These are phyloP conservation scores for Lignosus rhinocerotis DNA, from an alignment of 1,284 basidiomycete genomes.

Conservation along the genomic window DNA sequence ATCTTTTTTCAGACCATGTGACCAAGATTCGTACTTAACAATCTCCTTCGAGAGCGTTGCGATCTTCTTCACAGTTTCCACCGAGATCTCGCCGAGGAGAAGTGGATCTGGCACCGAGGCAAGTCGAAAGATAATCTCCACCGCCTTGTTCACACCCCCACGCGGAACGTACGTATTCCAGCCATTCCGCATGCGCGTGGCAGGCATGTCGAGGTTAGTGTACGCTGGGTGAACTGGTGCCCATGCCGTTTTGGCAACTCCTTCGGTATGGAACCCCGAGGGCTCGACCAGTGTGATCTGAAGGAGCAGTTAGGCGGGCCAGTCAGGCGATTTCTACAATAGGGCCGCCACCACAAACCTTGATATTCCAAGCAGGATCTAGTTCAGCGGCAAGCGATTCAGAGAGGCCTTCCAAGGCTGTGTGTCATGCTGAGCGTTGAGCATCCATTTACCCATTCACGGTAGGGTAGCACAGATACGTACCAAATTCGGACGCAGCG, in stretches of 20 bases:
- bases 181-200: background rate
- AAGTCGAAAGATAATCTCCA: background rate
- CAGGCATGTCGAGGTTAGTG: background rate
- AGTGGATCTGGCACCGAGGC: background rate
- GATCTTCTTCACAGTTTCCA: background rate
- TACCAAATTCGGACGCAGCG: slow-evolving; percentile 14
- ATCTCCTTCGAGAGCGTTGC: background rate
- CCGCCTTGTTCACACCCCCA: background rate
- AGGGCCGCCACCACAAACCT: slow-evolving; percentile 15
- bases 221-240: slow-evolving; percentile 7
- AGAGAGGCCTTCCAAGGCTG: slow-evolving; percentile 33
- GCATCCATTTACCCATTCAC: background rate
- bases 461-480: background rate
- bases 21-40: background rate
- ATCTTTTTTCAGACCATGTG: background rate
- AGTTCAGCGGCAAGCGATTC: slow-evolving; percentile 34
- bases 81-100: background rate
- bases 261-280: background rate
- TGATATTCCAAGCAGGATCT: slow-evolving; percentile 42
- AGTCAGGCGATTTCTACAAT: background rate
- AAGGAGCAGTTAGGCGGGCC: background rate
- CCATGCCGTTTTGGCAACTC: background rate
- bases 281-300: slow-evolving; percentile 8
- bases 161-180: background rate
- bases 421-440: background rate